A percentile compares a stretch with the other conserved stretches of the same genome.
phyloP scores from a whole-genome alignment of 495 filamentous ascomycete genomes.

The Aspergillus panamensis region DNA sequence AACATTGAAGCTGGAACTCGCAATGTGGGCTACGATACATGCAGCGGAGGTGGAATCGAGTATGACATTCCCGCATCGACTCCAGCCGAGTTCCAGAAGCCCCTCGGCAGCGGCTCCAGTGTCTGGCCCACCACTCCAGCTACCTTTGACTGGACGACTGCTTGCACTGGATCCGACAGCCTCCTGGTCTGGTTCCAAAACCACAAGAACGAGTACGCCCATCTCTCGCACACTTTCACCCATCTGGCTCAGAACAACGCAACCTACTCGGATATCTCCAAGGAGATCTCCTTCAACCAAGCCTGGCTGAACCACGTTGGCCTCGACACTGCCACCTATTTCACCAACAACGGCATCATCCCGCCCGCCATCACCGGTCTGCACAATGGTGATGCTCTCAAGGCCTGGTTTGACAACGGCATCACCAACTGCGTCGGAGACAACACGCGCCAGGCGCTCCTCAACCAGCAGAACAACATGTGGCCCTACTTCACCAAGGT shows the following conservation, averaged over 20 bases:
- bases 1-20: slow-evolving; percentile 47
- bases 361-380: slow-evolving; percentile 63
- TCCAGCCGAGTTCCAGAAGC: slow-evolving; percentile 53
- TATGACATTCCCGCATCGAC: slow-evolving; percentile 43
- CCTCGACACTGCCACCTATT: slow-evolving; percentile 38
- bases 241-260: slow-evolving; percentile 59
- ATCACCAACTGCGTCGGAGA: slow-evolving; percentile 60
- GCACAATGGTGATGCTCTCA: slow-evolving; percentile 61
- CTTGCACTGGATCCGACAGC: slow-evolving; percentile 47
- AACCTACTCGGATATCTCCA: slow-evolving; percentile 53
- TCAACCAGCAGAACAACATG: slow-evolving; percentile 47
- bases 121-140: slow-evolving; percentile 50
- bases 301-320: slow-evolving; percentile 54
- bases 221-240: slow-evolving; percentile 62
- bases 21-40: slow-evolving; percentile 28
- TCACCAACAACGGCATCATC: slow-evolving; percentile 53
- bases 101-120: slow-evolving; percentile 53
- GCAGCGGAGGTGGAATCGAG: slow-evolving; percentile 37
- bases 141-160: slow-evolving; percentile 44
- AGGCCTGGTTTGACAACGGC: slow-evolving; percentile 56
- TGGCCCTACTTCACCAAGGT: slow-evolving; percentile 56
- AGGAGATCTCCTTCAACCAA: slow-evolving; percentile 59
- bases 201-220: slow-evolving; percentile 50
- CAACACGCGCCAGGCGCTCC: slow-evolving; percentile 52
- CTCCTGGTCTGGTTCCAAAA: slow-evolving; percentile 50